phyloP scores from a whole-genome alignment of 306 rosid genomes.

The Trifolium subterraneum region DNA sequence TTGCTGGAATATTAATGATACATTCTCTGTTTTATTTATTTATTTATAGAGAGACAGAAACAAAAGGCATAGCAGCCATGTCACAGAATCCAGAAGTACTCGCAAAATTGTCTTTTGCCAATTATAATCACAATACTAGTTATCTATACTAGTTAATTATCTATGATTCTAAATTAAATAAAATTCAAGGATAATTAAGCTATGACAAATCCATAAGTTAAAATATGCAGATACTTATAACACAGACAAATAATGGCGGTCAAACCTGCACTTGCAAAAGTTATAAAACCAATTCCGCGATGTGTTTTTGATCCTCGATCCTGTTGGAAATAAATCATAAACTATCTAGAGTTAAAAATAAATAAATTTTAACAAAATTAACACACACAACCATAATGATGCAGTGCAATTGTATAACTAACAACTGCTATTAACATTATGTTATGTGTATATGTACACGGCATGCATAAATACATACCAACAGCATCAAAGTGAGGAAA shows the following conservation, averaged over 20 bases:
- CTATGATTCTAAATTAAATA: not conserved
- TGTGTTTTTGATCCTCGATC: constrained; percentile 89
- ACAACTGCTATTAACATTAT: not conserved
- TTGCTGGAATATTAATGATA: not conserved
- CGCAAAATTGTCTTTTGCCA: constrained; percentile 28
- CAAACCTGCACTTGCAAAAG: constrained; percentile 93
- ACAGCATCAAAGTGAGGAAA: constrained; percentile 22
- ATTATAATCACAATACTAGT: constrained; percentile 19
- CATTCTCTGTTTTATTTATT: not conserved
- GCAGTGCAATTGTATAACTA: constrained; percentile 15
- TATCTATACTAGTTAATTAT: not conserved
- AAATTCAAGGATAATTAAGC: constrained; percentile 1
- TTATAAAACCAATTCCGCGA: constrained; percentile 96
- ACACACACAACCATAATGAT: not conserved
- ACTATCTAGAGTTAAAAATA: constrained; percentile 13
- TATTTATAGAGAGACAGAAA: not conserved
- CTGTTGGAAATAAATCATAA: constrained; percentile 52
- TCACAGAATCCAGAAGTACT: constrained; percentile 7
- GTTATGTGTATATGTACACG: not conserved
- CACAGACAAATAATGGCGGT: constrained; percentile 21
- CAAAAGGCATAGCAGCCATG: not conserved
- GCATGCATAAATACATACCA: constrained; percentile 14
- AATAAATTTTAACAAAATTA: constrained; percentile 12
- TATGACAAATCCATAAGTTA: not conserved
- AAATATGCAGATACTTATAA: constrained; percentile 25